These are phyloP conservation scores for Letharia columbiana DNA, from an alignment of 495 filamentous ascomycete species.

Conservation along the genomic window DNA sequence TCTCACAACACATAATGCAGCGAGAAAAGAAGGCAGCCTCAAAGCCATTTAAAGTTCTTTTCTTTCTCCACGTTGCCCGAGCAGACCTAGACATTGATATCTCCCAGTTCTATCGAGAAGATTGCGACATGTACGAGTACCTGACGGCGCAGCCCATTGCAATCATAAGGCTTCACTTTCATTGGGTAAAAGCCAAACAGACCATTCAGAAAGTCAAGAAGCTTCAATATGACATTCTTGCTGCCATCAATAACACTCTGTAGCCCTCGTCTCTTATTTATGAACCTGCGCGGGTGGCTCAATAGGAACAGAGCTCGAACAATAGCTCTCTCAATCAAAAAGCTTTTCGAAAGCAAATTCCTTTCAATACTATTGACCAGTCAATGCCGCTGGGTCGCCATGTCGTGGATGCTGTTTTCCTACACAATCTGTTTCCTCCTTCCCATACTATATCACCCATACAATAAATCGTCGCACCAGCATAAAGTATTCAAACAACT, in stretches of 20 bases:
- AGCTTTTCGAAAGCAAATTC: too few species aligned
- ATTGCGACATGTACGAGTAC: not conserved
- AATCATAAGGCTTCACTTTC: not conserved
- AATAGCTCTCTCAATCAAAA: not conserved
- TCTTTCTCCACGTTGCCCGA: not conserved
- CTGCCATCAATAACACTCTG: not conserved
- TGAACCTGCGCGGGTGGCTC: not conserved
- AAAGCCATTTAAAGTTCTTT: not conserved
- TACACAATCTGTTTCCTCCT: too few species aligned
- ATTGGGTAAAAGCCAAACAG: not conserved
- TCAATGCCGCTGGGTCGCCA: too few species aligned
- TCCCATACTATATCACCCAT: too few species aligned
- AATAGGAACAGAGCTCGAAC: not conserved
- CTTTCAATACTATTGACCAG: too few species aligned
- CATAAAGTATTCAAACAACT: too few species aligned
- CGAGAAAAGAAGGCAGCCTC: not conserved
- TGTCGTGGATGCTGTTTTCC: too few species aligned
- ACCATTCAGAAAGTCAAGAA: not conserved
- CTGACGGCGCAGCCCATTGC: not conserved
- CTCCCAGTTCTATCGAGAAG: not conserved
- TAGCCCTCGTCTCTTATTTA: not conserved
- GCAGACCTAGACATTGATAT: not conserved
- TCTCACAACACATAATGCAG: not conserved
- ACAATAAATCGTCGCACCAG: too few species aligned
- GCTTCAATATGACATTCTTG: not conserved